Conservation (phyloP, 176 grass and related monocot species). For the Tillandsia leiboldiana region DNA sequence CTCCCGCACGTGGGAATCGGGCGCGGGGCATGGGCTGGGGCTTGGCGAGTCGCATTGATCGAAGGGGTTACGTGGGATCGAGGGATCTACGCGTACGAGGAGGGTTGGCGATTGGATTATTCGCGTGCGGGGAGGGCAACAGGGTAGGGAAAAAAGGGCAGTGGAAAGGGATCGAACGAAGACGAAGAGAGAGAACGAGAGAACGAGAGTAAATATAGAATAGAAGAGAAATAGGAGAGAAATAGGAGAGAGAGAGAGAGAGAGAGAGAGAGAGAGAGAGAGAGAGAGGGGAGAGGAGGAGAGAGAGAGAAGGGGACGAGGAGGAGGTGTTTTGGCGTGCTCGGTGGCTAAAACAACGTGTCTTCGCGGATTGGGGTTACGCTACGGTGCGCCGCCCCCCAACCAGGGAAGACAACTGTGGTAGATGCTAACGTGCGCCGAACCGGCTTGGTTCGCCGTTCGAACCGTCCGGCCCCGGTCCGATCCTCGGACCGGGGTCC, state of each 20-base stretch:
- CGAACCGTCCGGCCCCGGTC: no score
- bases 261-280: not conserved
- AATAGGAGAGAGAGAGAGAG: not conserved
- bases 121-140: not conserved
- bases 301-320: not conserved
- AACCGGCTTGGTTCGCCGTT: not conserved
- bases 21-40: not conserved
- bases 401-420: not conserved
- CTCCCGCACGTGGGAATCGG: not conserved
- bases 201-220: not conserved
- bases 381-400: no score
- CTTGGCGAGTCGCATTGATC: not conserved
- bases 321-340: not conserved
- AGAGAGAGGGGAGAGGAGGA: not conserved
- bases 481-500: no score
- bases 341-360: constrained; percentile 3
- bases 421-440: not conserved
- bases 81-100: not conserved
- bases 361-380: not conserved
- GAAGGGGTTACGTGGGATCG: not conserved
- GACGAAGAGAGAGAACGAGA: not conserved
- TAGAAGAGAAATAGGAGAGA: not conserved
- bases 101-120: not conserved
- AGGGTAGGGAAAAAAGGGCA: not conserved
- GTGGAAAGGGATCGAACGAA: not conserved